A percentile compares a stretch with the other conserved stretches of the same genome.
Conservation (phyloP, 1,284 basidiomycete genomes). For the Ceratobasidium sp. region DNA sequence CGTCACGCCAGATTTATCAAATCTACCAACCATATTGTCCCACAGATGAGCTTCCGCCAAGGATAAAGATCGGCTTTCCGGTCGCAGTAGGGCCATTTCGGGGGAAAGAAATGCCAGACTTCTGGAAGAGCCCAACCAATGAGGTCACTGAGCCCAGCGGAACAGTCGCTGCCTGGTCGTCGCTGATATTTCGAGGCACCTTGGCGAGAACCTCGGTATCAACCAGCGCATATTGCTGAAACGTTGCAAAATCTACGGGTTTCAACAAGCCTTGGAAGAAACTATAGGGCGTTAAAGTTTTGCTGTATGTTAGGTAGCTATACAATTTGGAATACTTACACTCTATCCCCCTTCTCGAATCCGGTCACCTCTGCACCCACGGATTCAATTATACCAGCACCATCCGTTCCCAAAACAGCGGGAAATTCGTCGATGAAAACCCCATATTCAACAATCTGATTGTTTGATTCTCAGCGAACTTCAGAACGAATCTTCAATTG, state of each 20-base stretch:
- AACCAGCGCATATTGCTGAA: conserved; percentile 30
- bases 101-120: no score
- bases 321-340: conserved; percentile 14
- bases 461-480: not conserved
- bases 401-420: conserved; percentile 33
- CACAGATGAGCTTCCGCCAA: conserved; percentile 40
- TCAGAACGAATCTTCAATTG: no score
- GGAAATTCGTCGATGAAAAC: conserved; percentile 13
- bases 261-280: conserved; percentile 28
- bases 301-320: not conserved
- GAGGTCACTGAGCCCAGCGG: conserved; percentile 23
- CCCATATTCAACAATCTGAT: conserved; percentile 6
- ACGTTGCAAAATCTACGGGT: conserved; percentile 3
- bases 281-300: not conserved
- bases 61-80: conserved; percentile 31
- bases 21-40: no score
- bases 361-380: not conserved
- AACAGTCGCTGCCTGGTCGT: conserved; percentile 21
- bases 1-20: conserved; percentile 48
- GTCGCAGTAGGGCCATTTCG: not conserved
- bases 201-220: not conserved
- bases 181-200: not conserved
- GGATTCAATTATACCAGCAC: conserved; percentile 10
- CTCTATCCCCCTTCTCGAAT: conserved; percentile 32
- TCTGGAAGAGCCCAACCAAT: conserved; percentile 35